Evolutionary conservation across 73 alveolate genomes (phyloP).

Genomic region (Tetrahymena thermophila): DNA sequence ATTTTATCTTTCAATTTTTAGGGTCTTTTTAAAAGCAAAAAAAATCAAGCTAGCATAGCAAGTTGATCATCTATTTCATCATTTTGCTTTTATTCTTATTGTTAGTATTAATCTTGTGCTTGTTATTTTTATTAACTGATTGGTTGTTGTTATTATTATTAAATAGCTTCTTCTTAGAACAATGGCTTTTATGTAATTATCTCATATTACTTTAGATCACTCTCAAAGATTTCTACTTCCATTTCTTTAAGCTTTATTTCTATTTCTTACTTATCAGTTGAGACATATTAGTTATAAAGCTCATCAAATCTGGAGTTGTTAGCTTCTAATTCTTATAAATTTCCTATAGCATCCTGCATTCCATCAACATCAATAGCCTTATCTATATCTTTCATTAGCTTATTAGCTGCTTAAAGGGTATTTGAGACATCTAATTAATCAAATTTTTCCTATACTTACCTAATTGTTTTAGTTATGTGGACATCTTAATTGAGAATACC

Average conservation of each 20-base stretch:
- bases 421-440: background rate
- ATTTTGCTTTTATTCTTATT: too few species aligned
- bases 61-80: background rate
- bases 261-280: background rate
- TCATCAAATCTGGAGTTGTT: background rate
- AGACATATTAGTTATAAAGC: background rate
- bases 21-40: too few species aligned
- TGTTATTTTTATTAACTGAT: too few species aligned
- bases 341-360: background rate
- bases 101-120: too few species aligned
- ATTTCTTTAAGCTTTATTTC: background rate
- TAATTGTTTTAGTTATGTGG: background rate
- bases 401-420: background rate
- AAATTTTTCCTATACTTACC: background rate
- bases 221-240: background rate
- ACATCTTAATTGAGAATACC: background rate
- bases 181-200: background rate
- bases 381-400: background rate
- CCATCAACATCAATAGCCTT: background rate
- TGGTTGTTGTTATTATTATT: background rate
- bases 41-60: background rate
- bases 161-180: background rate
- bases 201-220: background rate
- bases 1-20: background rate
- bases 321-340: background rate